These are phyloP conservation scores for Bipolaris cookei DNA, from an alignment of 2,329 filamentous ascomycete species.

Conservation along the genomic window DNA sequence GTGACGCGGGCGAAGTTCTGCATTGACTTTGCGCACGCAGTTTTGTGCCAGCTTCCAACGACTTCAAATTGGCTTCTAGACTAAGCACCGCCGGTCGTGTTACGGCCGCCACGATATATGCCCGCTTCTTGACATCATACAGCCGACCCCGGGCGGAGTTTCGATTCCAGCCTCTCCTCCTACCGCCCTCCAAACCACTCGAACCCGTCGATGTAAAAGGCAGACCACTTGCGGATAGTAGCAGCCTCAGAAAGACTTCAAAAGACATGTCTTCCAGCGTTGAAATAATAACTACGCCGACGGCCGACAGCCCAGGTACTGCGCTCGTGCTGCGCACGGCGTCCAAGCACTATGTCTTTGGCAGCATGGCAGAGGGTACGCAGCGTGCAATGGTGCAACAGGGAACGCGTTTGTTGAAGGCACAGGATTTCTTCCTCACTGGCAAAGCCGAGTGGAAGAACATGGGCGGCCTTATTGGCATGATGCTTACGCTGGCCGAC, in stretches of 20 bases:
- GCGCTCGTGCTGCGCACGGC: constrained; percentile 75
- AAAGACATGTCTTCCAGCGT: constrained; percentile 72
- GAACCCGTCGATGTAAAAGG: neutral
- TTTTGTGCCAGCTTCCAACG: neutral
- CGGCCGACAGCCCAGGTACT: constrained; percentile 85
- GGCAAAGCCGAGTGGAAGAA: constrained; percentile 77
- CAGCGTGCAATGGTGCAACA: constrained; percentile 78
- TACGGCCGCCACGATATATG: constrained; percentile 34
- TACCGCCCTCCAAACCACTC: constrained; percentile 20
- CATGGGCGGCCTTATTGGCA: constrained; percentile 81
- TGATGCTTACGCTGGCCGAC: constrained; percentile 84
- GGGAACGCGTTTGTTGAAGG: constrained; percentile 67
- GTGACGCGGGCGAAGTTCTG: constrained; percentile 6
- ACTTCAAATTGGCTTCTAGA: constrained; percentile 41
- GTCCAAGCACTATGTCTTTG: constrained; percentile 81
- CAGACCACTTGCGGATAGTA: neutral
- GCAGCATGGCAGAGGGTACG: constrained; percentile 80
- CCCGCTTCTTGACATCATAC: constrained; percentile 17
- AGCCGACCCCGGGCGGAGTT: constrained; percentile 1
- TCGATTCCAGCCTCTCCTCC: constrained; percentile 6
- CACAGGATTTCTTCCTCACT: constrained; percentile 81
- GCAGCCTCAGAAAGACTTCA: neutral
- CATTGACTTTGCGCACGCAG: constrained; percentile 10
- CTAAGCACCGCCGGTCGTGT: constrained; percentile 32
- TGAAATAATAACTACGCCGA: constrained; percentile 80